Percentiles rank a stretch among this genome's conserved stretches.
phyloP scores from a whole-genome alignment of 73 alveolate species.

The Tetrahymena borealis region DNA sequence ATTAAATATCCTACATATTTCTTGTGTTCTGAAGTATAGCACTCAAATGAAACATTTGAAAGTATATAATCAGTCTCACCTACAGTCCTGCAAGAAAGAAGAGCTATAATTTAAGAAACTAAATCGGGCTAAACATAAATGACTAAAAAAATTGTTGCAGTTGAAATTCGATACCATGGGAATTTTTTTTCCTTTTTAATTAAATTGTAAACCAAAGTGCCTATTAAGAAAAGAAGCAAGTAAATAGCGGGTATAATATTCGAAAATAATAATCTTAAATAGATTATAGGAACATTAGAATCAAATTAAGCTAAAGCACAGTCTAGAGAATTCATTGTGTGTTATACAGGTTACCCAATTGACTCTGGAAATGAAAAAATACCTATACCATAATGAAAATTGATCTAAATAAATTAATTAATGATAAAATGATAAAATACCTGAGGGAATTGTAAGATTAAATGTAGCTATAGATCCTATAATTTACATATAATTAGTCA shows the following conservation, averaged over 20 bases:
- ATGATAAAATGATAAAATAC: background rate
- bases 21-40: background rate
- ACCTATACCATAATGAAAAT: background rate
- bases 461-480: conserved; percentile 20
- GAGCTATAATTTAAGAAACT: background rate
- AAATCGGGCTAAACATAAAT: background rate
- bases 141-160: background rate
- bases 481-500: background rate
- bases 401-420: background rate
- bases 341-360: background rate
- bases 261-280: background rate
- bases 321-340: conserved; percentile 1
- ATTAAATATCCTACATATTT: background rate
- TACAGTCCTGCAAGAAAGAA: background rate
- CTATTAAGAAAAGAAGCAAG: background rate
- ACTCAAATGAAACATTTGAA: background rate
- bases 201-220: background rate
- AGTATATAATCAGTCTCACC: background rate
- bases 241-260: background rate
- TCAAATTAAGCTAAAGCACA: background rate
- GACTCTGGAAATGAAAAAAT: conserved; percentile 7
- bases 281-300: background rate
- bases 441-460: conserved; percentile 3
- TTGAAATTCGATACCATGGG: background rate
- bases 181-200: background rate